Base-by-base conservation (phyloP, 768 basidiomycete species). In the Agrocybe praecox region DNA sequence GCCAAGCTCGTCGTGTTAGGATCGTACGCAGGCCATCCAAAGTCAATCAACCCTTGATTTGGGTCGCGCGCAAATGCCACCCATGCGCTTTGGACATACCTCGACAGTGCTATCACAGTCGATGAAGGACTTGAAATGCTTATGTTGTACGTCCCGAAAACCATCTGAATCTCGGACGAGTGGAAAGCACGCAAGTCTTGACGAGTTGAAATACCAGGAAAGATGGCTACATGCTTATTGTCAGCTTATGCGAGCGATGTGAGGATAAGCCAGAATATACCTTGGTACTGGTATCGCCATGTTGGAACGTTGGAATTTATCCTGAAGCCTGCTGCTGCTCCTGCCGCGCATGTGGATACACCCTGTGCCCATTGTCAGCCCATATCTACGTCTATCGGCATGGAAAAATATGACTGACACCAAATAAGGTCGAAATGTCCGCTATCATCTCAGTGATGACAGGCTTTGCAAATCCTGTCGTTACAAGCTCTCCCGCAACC, bases 61-160 rank as follows among this genome's bases (percentile, higher is more conserved):
- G 75, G 72, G 58, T 76, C 64, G 23, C 72, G 69, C 21, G 75
- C 74, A 52, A 76, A 76, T 10, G 72, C 64, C 0, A 76, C 74
- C 74, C 76, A 78, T 0, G 73, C 72, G 7, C 61, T 57, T 53
- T 76, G 75, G 2, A 74, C 53, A 48, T 69, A 72, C 46, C 57
- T 64, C 7, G 74, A 69, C 48, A 76, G 59, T 26, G 66, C 61
- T 23, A 68, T 63, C 49, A 65, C 65, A 5, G 45, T 57, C 12
- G 58, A 54, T 10, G 61, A 63, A 18, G 57, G 57, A 44, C 59
- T 54, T 29, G 53, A 48, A 8, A 2, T 43, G 36, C 22, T 52
- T 15, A 23, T 23, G 24, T 52, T 52, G 23, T 32, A 49, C 32
- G 72, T 70, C 6, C 72, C 74, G 45, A 76, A 78, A 15, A 75